These are phyloP conservation scores for Friedmanniomyces simplex DNA, from an alignment of 495 filamentous ascomycete species.

Conservation along the genomic window DNA sequence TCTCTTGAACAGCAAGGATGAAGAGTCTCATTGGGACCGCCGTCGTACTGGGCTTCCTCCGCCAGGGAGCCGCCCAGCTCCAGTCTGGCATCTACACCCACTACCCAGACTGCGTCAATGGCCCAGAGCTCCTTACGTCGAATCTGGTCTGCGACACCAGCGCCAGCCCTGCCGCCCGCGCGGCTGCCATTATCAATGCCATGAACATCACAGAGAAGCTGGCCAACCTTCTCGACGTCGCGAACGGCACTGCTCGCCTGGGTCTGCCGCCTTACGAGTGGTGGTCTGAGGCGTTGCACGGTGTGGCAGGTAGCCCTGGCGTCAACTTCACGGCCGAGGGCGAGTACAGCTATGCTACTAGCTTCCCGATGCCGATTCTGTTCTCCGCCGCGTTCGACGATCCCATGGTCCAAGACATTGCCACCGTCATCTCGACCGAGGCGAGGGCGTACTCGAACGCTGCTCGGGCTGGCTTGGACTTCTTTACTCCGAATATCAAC, in stretches of 20 bases:
- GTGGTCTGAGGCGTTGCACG: conserved; percentile 45
- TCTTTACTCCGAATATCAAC: conserved; percentile 30
- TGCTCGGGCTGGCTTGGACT: conserved; percentile 20
- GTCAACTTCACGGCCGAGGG: conserved; percentile 24
- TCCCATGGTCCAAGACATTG: conserved; percentile 36
- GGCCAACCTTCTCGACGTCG: conserved; percentile 1
- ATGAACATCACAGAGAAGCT: conserved; percentile 11
- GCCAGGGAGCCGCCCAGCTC: not conserved
- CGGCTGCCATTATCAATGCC: conserved; percentile 1
- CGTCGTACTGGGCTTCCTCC: not conserved
- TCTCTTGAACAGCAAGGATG: not conserved
- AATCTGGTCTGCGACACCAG: conserved; percentile 6
- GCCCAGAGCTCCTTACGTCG: conserved; percentile 1
- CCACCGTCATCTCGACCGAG: conserved; percentile 22
- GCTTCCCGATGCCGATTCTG: conserved; percentile 39
- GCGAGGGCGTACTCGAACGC: conserved; percentile 24
- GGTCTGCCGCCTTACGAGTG: conserved; percentile 33
- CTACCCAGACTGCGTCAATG: conserved; percentile 11
- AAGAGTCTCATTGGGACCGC: not conserved
- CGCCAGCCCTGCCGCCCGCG: not conserved
- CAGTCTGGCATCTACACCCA: not conserved
- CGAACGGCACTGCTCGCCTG: not conserved
- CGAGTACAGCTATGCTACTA: conserved; percentile 38
- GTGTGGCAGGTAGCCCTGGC: conserved; percentile 26
- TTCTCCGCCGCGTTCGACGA: conserved; percentile 41